Percentiles rank a stretch among this genome's conserved stretches.
phyloP scores from a whole-genome alignment of 805 yeast genomes.

The Lipomyces orientalis region DNA sequence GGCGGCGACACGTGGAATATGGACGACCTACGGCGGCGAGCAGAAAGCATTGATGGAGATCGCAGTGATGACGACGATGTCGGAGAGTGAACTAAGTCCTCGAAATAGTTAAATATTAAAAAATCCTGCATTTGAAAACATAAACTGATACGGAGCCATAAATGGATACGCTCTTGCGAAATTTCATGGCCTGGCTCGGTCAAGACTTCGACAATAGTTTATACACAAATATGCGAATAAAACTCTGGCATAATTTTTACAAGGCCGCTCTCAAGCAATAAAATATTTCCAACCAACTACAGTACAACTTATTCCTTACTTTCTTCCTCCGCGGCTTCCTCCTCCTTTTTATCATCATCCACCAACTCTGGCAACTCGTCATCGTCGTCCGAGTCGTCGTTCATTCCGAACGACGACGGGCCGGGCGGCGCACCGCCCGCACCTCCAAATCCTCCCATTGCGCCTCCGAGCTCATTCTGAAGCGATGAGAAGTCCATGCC shows the following conservation, averaged over 20 bases:
- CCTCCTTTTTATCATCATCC: constrained; percentile 11
- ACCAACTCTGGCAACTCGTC: constrained; percentile 21
- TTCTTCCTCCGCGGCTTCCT: constrained; percentile 11
- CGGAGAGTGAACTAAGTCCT: not conserved
- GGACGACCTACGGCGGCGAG: constrained; percentile 46
- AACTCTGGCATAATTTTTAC: not conserved
- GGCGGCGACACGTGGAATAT: constrained; percentile 46
- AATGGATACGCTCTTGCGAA: not conserved
- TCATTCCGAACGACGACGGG: constrained; percentile 21
- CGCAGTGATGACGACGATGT: constrained; percentile 22
- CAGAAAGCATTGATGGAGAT: constrained; percentile 39
- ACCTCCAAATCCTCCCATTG: constrained; percentile 50
- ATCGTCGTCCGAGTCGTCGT: constrained; percentile 37
- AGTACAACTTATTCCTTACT: not conserved
- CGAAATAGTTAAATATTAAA: not conserved
- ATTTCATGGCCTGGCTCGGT: not conserved
- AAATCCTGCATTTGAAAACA: not conserved
- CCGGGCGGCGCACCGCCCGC: constrained; percentile 34
- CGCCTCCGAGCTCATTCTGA: constrained; percentile 45
- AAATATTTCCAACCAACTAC: not conserved
- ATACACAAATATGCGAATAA: constrained; percentile 1
- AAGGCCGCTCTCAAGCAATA: not conserved
- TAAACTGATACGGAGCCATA: not conserved
- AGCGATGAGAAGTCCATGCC: constrained; percentile 50
- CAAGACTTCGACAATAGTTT: not conserved